Conservation (phyloP, 2,329 filamentous ascomycete species). For the Colletotrichum sp. region DNA sequence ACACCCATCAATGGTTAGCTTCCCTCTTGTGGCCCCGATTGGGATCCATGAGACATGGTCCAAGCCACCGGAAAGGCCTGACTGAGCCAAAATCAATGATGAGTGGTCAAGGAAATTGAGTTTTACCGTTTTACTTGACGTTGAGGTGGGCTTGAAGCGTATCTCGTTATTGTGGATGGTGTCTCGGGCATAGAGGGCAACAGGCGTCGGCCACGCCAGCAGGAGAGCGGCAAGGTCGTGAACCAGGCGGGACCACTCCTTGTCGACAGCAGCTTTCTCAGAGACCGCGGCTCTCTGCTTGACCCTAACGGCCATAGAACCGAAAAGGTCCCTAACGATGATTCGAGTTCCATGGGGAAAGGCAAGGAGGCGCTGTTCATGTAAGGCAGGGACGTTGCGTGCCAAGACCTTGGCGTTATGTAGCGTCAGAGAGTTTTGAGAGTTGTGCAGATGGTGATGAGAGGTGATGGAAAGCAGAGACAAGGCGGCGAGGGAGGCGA, state of each 20-base stretch:
- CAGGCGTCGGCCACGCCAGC: conserved; percentile 68
- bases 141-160: conserved; percentile 33
- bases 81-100: conserved; percentile 65
- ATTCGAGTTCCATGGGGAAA: conserved; percentile 76
- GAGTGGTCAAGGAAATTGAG: not conserved
- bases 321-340: conserved; percentile 81
- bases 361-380: conserved; percentile 59
- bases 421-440: conserved; percentile 69
- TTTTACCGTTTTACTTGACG: not conserved
- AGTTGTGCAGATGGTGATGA: conserved; percentile 63
- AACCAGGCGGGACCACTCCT: conserved; percentile 70
- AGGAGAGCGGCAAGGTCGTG: conserved; percentile 66
- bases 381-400: conserved; percentile 65
- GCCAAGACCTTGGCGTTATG: conserved; percentile 72
- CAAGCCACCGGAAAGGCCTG: conserved; percentile 61
- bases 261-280: conserved; percentile 56
- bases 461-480: conserved; percentile 82
- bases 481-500: conserved; percentile 77
- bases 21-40: conserved; percentile 68
- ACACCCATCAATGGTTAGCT: conserved; percentile 69
- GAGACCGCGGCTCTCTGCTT: conserved; percentile 72
- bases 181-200: conserved; percentile 66
- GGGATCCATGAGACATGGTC: conserved; percentile 69
- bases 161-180: conserved; percentile 37
- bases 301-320: conserved; percentile 87